Base-by-base conservation (phyloP, 495 filamentous ascomycete genomes). In the Astrothelium subdiscretum region DNA sequence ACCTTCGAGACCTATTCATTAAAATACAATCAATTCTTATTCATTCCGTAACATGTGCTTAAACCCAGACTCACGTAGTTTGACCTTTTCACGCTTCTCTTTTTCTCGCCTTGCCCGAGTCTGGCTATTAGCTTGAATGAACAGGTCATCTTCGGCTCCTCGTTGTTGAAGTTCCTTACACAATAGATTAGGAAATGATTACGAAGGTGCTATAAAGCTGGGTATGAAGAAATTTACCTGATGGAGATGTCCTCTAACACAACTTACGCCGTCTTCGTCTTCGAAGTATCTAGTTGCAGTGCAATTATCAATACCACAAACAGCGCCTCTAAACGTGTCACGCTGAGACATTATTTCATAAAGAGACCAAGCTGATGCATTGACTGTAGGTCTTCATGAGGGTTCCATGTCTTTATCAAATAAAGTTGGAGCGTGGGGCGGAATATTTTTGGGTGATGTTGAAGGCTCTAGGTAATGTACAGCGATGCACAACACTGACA, bases 1-100 rank as follows among this genome's bases (percentile, higher is more conserved):
- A 59, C 90, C 91, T 52, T 62, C 70, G 68, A 67, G 69, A 38
- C 66, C 71, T 70, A 35, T 52, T 44, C 32, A 38, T 58, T 5
- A 32, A 35, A 18, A 35, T 61, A 12, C 61, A 32, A 8, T 26
- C 24, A 5, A 12, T 6, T 32, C 27, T 8, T 35, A 10, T 18
- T 59, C 24, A 59, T 22, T 59, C 3, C 35, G 27, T 5, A 59
- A 20, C 32, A n/a, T 8, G 22, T 27, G 3, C 8, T 11, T 11
- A 5, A 6, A 54, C 18, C 31, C 5, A 12, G 31, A 32, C 57
- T 35, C 35, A 59, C 43, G 8, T 20, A 20, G 27, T 12, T 29
- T 2, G 20, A 57, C 18, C 18, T 13, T 61, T 20, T 61, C 59
- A 10, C 15, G 35, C 6, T 18, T n/a, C 24, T 61, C 59, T 54